Evolutionary conservation across 1,139 yeast species (phyloP).

Genomic region (Nadsonia commutata): DNA sequence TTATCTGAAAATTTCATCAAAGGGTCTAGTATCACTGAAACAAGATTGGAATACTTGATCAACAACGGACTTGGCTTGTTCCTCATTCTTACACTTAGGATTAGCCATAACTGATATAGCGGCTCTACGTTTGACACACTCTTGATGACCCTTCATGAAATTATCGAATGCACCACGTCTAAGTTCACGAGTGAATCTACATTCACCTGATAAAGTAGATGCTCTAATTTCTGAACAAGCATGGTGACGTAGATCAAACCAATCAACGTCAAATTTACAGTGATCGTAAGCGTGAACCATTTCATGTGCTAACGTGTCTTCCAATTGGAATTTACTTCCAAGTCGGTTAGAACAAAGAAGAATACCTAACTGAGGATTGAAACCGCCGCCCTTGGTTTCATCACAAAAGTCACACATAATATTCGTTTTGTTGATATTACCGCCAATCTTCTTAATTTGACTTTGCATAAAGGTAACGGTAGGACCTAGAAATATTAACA

Average conservation of each 20-base stretch:
- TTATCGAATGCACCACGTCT: conserved; percentile 38
- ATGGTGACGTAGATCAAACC: conserved; percentile 75
- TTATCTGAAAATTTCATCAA: conserved; percentile 70
- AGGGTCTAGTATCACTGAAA: conserved; percentile 89
- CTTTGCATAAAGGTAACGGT: conserved; percentile 79
- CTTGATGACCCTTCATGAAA: conserved; percentile 75
- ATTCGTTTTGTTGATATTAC: conserved; percentile 32
- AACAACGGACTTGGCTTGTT: conserved; percentile 68
- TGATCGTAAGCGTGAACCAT: conserved; percentile 89
- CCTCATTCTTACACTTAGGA: conserved; percentile 59
- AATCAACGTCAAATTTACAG: conserved; percentile 71
- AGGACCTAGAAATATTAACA: conserved; percentile 28
- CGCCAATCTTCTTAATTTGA: conserved; percentile 60
- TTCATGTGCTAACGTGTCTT: conserved; percentile 86
- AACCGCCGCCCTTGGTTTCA: conserved; percentile 83
- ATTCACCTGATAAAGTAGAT: conserved; percentile 85
- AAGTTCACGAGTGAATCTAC: conserved; percentile 80
- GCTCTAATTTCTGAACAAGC: conserved; percentile 97
- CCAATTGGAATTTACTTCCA: conserved; percentile 65
- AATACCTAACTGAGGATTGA: conserved; percentile 79
- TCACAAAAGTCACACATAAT: conserved; percentile 78
- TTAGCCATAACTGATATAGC: conserved; percentile 69
- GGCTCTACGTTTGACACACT: conserved; percentile 82
- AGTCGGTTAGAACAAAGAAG: conserved; percentile 77
- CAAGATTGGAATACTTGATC: conserved; percentile 86